Percentiles rank a stretch among this genome's conserved stretches.
These are phyloP conservation scores for Penicillium fimorum DNA, from an alignment of 495 filamentous ascomycete genomes.

Conservation along the genomic window DNA sequence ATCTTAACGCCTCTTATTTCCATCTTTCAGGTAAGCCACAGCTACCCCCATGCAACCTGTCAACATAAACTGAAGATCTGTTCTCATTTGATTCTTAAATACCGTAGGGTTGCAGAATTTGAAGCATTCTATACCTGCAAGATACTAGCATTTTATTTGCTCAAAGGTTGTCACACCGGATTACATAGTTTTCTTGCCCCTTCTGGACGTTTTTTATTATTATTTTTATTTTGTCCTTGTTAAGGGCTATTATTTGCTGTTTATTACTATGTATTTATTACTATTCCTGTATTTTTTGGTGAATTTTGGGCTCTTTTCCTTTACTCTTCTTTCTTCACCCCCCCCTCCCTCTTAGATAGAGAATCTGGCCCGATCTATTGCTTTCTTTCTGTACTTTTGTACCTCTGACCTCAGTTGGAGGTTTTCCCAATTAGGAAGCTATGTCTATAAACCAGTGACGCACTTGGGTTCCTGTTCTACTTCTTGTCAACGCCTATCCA, in stretches of 20 bases:
- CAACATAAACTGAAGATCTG: neutral
- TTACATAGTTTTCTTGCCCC: slow-evolving; percentile 18
- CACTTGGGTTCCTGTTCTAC: slow-evolving; percentile 11
- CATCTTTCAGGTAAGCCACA: neutral
- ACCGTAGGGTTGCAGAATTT: neutral
- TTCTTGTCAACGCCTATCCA: neutral
- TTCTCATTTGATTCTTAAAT: neutral
- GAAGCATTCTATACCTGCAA: neutral
- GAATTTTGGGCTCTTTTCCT: neutral
- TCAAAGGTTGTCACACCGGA: slow-evolving; percentile 9
- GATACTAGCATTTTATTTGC: slow-evolving; percentile 14
- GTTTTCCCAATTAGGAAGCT: slow-evolving; percentile 17
- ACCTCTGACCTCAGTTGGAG: slow-evolving; percentile 3
- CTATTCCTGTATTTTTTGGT: slow-evolving; percentile 4
- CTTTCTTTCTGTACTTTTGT: slow-evolving; percentile 17
- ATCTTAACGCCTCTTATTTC: neutral
- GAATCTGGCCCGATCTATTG: slow-evolving; percentile 10
- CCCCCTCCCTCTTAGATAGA: neutral
- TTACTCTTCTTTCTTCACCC: neutral
- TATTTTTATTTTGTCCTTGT: slow-evolving; percentile 7
- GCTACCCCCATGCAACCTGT: slow-evolving; percentile 3
- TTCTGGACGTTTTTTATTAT: slow-evolving; percentile 14
- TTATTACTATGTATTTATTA: slow-evolving; percentile 7
- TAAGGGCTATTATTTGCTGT: neutral
- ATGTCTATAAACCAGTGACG: slow-evolving; percentile 22